Evolutionary conservation across 495 filamentous ascomycete species (phyloP).

Genomic region (Rostrohypoxylon terebratum): DNA sequence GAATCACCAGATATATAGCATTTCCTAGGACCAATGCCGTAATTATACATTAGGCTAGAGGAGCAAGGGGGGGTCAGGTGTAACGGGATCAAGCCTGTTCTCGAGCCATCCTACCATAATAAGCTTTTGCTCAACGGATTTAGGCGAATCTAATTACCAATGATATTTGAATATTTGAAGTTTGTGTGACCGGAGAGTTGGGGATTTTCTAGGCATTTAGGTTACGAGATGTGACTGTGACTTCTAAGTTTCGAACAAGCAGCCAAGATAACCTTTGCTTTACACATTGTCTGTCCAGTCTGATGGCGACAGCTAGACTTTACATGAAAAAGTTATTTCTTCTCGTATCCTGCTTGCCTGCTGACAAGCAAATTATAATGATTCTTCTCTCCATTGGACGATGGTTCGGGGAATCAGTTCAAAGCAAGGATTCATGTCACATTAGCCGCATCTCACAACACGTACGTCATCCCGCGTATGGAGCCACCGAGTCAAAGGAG

Average conservation of each 20-base stretch:
- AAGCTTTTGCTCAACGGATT: slow-evolving; percentile 3
- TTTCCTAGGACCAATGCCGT: slow-evolving; percentile 13
- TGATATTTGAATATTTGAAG: background rate
- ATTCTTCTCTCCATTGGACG: slow-evolving; percentile 23
- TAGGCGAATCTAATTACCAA: slow-evolving; percentile 7
- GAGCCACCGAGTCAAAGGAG: slow-evolving; percentile 12
- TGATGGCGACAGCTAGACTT: slow-evolving; percentile 15
- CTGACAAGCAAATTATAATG: slow-evolving; percentile 24
- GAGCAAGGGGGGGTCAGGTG: slow-evolving; percentile 10
- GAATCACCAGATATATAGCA: background rate
- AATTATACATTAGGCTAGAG: slow-evolving; percentile 17
- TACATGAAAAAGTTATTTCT: slow-evolving; percentile 8
- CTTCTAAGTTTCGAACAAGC: background rate
- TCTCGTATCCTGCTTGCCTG: slow-evolving; percentile 4
- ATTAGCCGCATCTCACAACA: slow-evolving; percentile 40
- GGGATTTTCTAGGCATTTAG: background rate
- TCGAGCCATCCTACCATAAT: slow-evolving; percentile 5
- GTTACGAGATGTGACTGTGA: background rate
- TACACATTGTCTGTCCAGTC: slow-evolving; percentile 1
- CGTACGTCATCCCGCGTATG: slow-evolving; percentile 39
- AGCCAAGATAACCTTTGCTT: background rate
- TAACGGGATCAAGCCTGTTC: slow-evolving; percentile 31
- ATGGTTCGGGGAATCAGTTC: background rate
- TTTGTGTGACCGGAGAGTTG: slow-evolving; percentile 1
- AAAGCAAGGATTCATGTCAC: slow-evolving; percentile 25